Base-by-base conservation (phyloP, 1,139 yeast species). In the Diutina sp. region DNA sequence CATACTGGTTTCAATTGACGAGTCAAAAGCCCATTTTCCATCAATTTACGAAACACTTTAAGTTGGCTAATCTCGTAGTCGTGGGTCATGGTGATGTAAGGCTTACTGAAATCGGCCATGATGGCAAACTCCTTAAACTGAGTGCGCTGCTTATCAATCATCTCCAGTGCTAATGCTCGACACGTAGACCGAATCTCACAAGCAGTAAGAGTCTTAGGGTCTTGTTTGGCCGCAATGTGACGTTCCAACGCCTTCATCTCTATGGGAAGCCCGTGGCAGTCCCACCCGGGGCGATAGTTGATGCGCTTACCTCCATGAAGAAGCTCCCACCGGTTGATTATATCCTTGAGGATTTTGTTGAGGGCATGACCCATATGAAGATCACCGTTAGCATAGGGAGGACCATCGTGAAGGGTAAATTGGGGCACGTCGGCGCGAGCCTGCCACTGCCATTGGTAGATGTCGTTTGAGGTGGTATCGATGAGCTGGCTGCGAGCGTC, bases 351-450 rank as follows among this genome's bases (percentile, higher is more conserved):
- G 29, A 90, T 80, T 66, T 93, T 93, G 70, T 93, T 93, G 65
- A 93, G 71, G 0, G 98, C 91, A 70, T 93, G 99, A 1, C 99
- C 99, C 59, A 91, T 70, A 67, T 93, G 99, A 30, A 93, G 73
- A 60, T 86, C 90, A 4, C 98, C 99, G 66, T 93, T 93, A 12
- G 99, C 98, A 70, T 91, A 93, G 0, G 99, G 99, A 0, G 99
- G 99, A 0, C 99, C 99, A 70, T 93, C 99, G 63, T 91, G 98
- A 4, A 93, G 72, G 1, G 87, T 77, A 62, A 89, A 90, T n/a
- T 74, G 61, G 32, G 72, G 69, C 1, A 70, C 65, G 54, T 61
- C 52, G 18, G 59, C 41, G 9, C 62, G 57, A 51, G 69, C 60
- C 25, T 63, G 46, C 4, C 58, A 58, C 62, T 66, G 82, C 77